Percentiles rank a stretch among this genome's conserved stretches.
phyloP scores from a whole-genome alignment of 2,329 filamentous ascomycete species.

The Didymella sp. region DNA sequence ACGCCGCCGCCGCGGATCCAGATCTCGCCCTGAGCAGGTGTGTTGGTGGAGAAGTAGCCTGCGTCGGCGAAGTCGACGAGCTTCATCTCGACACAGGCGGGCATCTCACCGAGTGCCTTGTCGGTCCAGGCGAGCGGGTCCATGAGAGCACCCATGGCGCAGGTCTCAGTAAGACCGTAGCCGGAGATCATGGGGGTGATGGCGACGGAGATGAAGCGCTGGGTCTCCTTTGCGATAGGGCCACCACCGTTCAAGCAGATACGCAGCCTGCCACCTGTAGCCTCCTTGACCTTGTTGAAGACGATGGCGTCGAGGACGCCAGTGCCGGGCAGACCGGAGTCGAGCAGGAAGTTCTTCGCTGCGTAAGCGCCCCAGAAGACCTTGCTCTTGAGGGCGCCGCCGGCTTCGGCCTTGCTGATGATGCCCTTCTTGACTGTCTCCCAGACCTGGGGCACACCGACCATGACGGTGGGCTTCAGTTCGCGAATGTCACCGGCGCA shows the following conservation, averaged over 20 bases:
- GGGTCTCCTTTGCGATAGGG: conserved; percentile 85
- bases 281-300: conserved; percentile 89
- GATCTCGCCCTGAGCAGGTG: conserved; percentile 88
- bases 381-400: conserved; percentile 72
- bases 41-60: conserved; percentile 78
- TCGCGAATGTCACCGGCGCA: conserved; percentile 94
- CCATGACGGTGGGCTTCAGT: conserved; percentile 85
- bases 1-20: conserved; percentile 82
- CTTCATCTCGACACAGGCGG: conserved; percentile 83
- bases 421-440: conserved; percentile 97
- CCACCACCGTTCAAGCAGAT: conserved; percentile 95
- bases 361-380: conserved; percentile 77
- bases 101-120: conserved; percentile 76
- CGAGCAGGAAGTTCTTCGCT: conserved; percentile 67
- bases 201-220: conserved; percentile 88
- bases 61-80: conserved; percentile 89
- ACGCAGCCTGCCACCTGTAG: conserved; percentile 86
- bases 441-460: conserved; percentile 96
- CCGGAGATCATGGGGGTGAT: conserved; percentile 93
- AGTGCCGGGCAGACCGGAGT: conserved; percentile 68
- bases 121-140: conserved; percentile 86
- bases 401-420: conserved; percentile 75
- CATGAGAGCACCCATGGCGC: conserved; percentile 80
- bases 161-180: conserved; percentile 94
- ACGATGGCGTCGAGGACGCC: conserved; percentile 79